These are phyloP conservation scores for Adansonia digitata DNA, from an alignment of 345 rosid species.

Conservation along the genomic window DNA sequence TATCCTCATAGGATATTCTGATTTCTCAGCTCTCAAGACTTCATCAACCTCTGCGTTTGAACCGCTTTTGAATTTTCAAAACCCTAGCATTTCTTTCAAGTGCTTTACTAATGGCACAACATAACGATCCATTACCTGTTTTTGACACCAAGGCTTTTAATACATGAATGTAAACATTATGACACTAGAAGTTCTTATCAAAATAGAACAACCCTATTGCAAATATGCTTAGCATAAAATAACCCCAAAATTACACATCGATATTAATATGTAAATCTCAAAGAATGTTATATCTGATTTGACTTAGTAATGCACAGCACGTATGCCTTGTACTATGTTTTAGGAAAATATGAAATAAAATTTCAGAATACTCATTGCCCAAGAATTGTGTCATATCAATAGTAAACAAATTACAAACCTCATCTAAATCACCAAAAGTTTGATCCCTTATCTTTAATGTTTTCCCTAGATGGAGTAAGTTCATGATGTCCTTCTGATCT, in stretches of 20 bases:
- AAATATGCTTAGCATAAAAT: not conserved
- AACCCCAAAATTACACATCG: not conserved
- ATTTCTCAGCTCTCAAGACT: conserved; percentile 59
- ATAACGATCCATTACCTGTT: conserved; percentile 88
- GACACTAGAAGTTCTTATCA: not conserved
- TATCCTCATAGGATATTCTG: conserved; percentile 65
- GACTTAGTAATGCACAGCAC: not conserved
- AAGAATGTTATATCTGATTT: not conserved
- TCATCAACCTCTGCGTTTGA: conserved; percentile 79
- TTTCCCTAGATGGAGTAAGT: conserved; percentile 81
- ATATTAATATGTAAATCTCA: not conserved
- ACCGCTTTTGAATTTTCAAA: conserved; percentile 76
- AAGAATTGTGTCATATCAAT: not conserved
- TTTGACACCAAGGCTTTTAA: conserved; percentile 6
- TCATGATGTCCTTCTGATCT: conserved; percentile 57
- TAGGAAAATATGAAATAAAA: not conserved
- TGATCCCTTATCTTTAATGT: conserved; percentile 82
- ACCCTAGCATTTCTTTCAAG: conserved; percentile 75
- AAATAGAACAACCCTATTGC: not conserved
- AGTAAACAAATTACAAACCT: conserved; percentile 19
- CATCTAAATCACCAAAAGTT: conserved; percentile 88
- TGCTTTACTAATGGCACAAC: conserved; percentile 78
- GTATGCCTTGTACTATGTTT: not conserved
- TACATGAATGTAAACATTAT: not conserved
- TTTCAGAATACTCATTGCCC: not conserved